Evolutionary conservation across 2,329 filamentous ascomycete genomes (phyloP), one percentile per base, ranked within the genome.

Genomic region (Cytospora piceicola): DNA sequence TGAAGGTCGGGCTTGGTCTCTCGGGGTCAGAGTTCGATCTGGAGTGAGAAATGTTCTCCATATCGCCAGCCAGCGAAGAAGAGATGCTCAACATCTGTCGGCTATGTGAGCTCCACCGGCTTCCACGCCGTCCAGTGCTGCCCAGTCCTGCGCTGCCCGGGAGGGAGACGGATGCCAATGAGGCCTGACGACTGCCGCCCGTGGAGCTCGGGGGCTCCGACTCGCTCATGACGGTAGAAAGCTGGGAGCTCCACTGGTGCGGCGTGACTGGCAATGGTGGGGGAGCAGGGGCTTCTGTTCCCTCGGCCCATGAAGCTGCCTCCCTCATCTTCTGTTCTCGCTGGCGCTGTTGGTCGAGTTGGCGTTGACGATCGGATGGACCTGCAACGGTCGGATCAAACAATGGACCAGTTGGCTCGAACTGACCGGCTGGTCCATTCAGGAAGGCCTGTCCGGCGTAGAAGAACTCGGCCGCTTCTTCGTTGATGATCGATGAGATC

Each of bases 171-270:
- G 80, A 82, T 11, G 77, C 70, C 7, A 78, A 73, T 6, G 82
- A 84, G 60, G 80, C 78, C 12, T 82, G 79, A 15, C 81, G 80
- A 27, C 84, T 85, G 20, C 76, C 78, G 52, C 76, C 79, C 49
- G 79, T 78, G 36, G 82, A 77, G 72, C 82, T 87, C 42, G 76
- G 79, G 53, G 76, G 79, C 68, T 89, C 87, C 72, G 84, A 85
- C 73, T 88, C 87, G 39, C 87, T 89, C 75, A 83, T 78, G 67
- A 89, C 86, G 54, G 86, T 88, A 49, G 87, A 89, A 52, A 89
- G 79, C 74, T 88, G 85, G 54, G 84, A 84, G 75, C 85, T 88
- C 85, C 86, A 88, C 81, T 85, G 84, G 72, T 87, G 85, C 63
- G 82, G 80, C 66, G 80, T 75, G 56, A 80, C 73, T 69, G 82